phyloP scores from a whole-genome alignment of 2,329 filamentous ascomycete species.

The Helotiales sp. region DNA sequence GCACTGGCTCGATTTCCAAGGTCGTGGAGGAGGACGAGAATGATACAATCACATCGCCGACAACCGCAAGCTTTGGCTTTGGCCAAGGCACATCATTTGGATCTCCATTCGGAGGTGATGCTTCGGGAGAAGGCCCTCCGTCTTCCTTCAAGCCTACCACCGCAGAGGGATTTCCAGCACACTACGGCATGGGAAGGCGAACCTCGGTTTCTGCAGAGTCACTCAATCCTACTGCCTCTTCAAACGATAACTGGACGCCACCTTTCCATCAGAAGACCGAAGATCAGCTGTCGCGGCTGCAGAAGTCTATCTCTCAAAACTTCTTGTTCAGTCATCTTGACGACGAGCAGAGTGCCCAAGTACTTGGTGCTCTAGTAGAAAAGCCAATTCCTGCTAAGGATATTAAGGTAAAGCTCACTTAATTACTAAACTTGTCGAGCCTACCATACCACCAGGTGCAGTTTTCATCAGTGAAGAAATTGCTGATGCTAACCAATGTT shows the following conservation, averaged over 20 bases:
- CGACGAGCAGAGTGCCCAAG: constrained; percentile 86
- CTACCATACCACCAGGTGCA: not conserved
- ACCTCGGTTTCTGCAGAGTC: constrained; percentile 98
- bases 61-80: constrained; percentile 62
- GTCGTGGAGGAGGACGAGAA: constrained; percentile 66
- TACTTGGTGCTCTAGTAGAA: constrained; percentile 89
- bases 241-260: constrained; percentile 87
- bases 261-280: constrained; percentile 81
- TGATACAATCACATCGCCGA: constrained; percentile 76
- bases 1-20: constrained; percentile 62
- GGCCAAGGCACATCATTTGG: constrained; percentile 41
- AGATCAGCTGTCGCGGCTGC: constrained; percentile 81
- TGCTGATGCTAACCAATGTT: not conserved
- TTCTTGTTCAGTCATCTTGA: constrained; percentile 95
- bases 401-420: constrained; percentile 59
- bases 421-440: not conserved
- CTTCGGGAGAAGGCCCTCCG: constrained; percentile 52
- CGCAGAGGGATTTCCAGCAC: constrained; percentile 78
- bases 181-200: constrained; percentile 92
- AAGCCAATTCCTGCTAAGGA: constrained; percentile 94
- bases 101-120: constrained; percentile 52
- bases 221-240: constrained; percentile 83
- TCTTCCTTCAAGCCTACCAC: constrained; percentile 47
- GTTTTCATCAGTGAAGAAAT: not conserved
- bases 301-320: constrained; percentile 82